Evolutionary conservation across 768 basidiomycete genomes (phyloP).

Genomic region (Lyophyllum semitale): DNA sequence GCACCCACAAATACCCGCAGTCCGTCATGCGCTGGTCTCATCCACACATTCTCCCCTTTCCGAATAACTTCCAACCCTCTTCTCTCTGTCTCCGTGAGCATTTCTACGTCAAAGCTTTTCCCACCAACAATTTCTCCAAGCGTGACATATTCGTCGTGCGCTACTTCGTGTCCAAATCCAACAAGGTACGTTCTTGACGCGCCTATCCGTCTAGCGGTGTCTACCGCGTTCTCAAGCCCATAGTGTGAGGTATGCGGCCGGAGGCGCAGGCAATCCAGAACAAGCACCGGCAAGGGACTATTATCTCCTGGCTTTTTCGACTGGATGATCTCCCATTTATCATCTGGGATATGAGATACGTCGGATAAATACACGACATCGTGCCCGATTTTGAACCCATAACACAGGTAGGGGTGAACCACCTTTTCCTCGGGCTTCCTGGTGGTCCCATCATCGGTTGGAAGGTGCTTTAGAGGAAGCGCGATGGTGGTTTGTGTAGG

Average conservation of each 20-base stretch:
- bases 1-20: conserved; percentile 52
- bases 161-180: conserved; percentile 76
- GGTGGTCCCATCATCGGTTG: not conserved
- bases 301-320: conserved; percentile 17
- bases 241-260: conserved; percentile 76
- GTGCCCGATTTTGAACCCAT: conserved; percentile 71
- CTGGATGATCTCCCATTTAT: conserved; percentile 59
- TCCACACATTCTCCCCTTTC: conserved; percentile 52
- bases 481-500: conserved; percentile 33
- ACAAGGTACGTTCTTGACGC: conserved; percentile 69
- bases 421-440: conserved; percentile 24
- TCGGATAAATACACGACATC: conserved; percentile 80
- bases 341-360: conserved; percentile 77
- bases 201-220: conserved; percentile 53
- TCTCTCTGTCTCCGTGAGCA: conserved; percentile 34
- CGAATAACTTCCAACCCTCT: conserved; percentile 48
- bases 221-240: conserved; percentile 66
- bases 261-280: conserved; percentile 78
- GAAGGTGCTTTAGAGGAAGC: conserved; percentile 19
- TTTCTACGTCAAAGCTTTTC: conserved; percentile 26
- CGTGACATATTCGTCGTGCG: conserved; percentile 77
- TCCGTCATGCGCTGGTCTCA: conserved; percentile 78
- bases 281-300: conserved; percentile 51
- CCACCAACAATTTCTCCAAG: conserved; percentile 56
- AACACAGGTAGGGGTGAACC: conserved; percentile 62